Conservation (phyloP, 2,329 filamentous ascomycete species). For the Diaporthe sp. region DNA sequence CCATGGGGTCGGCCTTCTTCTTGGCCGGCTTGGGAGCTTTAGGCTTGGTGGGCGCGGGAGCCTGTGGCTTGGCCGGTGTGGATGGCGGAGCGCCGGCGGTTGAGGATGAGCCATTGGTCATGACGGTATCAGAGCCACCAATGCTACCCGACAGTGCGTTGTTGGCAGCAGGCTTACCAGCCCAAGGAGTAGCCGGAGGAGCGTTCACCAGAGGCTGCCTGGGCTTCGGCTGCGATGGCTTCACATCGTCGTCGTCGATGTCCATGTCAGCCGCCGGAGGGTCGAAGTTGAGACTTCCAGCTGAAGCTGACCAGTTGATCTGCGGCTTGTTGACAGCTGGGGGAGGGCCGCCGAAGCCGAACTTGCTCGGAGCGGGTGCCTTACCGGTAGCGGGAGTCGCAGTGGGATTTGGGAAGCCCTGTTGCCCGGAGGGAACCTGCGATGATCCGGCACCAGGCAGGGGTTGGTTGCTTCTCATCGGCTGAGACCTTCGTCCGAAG, state of each 20-base stretch:
- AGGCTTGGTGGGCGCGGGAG: background rate
- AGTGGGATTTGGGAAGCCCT: too few species aligned
- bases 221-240: background rate
- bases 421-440: too few species aligned
- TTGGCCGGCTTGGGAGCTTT: background rate
- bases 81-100: background rate
- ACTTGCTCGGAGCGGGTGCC: background rate
- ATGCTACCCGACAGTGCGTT: too few species aligned
- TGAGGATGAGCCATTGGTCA: background rate
- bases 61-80: background rate
- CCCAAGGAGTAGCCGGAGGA: background rate
- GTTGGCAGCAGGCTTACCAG: background rate
- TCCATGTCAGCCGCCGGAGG: background rate
- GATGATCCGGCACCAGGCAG: background rate
- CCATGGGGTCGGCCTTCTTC: conserved; percentile 4
- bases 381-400: background rate
- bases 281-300: background rate
- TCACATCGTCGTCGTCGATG: too few species aligned
- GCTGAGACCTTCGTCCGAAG: background rate
- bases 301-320: background rate
- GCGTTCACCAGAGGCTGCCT: too few species aligned
- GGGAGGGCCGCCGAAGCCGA: background rate
- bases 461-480: too few species aligned
- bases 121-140: background rate
- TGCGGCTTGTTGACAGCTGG: background rate